Conservation (phyloP, 1,139 yeast species). For the Debaryomyces nepalensis region DNA sequence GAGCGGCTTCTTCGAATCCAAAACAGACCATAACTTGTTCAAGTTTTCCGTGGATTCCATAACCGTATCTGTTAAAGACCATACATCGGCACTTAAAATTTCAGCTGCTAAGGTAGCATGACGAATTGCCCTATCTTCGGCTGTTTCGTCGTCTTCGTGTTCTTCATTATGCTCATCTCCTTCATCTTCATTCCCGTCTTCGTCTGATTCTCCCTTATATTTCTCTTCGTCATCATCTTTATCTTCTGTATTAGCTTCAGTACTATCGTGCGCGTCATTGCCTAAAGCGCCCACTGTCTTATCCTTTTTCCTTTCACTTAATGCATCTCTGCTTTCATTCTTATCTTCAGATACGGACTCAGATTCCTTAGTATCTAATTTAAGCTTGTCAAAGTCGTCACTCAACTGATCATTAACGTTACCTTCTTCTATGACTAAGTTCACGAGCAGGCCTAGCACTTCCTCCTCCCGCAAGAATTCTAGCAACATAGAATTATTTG, state of each 20-base stretch:
- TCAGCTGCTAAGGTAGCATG: conserved; percentile 91
- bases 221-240: conserved; percentile 20
- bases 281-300: conserved; percentile 13
- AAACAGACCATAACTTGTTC: conserved; percentile 75
- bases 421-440: conserved; percentile 62
- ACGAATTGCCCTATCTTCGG: conserved; percentile 61
- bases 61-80: conserved; percentile 92
- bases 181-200: conserved; percentile 23
- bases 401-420: conserved; percentile 17
- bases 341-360: conserved; percentile 5
- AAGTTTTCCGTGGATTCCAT: conserved; percentile 74
- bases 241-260: conserved; percentile 18
- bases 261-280: conserved; percentile 11
- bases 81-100: conserved; percentile 86
- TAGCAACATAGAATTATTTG: conserved; percentile 80
- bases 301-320: conserved; percentile 11
- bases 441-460: conserved; percentile 66
- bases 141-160: conserved; percentile 39
- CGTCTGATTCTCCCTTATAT: conserved; percentile 16
- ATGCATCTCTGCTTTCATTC: conserved; percentile 3
- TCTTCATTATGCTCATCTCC: conserved; percentile 25
- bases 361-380: conserved; percentile 15
- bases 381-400: conserved; percentile 13
- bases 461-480: conserved; percentile 81
- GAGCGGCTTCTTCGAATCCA: conserved; percentile 62